A percentile compares a stretch with the other conserved stretches of the same genome.
Evolutionary conservation across 768 basidiomycete species (phyloP).

Genomic region (Lactarius trivialis): DNA sequence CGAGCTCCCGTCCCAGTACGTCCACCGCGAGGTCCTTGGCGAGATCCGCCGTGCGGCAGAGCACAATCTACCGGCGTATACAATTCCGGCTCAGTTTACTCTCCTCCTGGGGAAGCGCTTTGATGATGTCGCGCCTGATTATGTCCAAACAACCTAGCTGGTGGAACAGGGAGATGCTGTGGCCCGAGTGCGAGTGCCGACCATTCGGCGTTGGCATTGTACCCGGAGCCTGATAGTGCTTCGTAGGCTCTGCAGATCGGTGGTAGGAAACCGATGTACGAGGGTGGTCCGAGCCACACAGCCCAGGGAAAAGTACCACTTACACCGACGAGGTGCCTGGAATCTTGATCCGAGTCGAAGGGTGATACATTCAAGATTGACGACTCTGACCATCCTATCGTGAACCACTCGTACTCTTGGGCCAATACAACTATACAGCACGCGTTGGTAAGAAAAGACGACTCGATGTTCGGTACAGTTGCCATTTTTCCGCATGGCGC

Average conservation of each 20-base stretch:
- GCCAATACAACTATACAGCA: too few species aligned
- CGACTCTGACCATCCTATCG: too few species aligned
- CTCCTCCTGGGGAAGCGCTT: not conserved
- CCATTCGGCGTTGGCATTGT: slow-evolving; percentile 23
- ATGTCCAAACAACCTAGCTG: slow-evolving; percentile 37
- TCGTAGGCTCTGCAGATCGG: slow-evolving; percentile 6
- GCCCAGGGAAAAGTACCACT: not conserved
- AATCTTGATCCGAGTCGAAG: not conserved
- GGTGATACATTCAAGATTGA: slow-evolving; percentile 1
- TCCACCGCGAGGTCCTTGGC: slow-evolving; percentile 33
- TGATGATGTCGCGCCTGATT: slow-evolving; percentile 28
- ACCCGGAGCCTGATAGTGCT: slow-evolving; percentile 7
- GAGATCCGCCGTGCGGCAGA: slow-evolving; percentile 34
- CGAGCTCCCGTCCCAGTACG: slow-evolving; percentile 10
- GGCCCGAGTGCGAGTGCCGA: slow-evolving; percentile 24
- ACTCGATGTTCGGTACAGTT: too few species aligned
- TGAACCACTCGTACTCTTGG: too few species aligned
- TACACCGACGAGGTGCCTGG: not conserved
- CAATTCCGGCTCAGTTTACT: slow-evolving; percentile 29
- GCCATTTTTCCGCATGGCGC: too few species aligned
- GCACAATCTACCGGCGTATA: slow-evolving; percentile 32
- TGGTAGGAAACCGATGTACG: slow-evolving; percentile 1
- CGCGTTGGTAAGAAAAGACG: too few species aligned
- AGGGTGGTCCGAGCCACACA: not conserved
- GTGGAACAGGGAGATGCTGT: slow-evolving; percentile 36